Base-by-base conservation (phyloP, 2,329 filamentous ascomycete species). In the Botrytis deweyae region DNA sequence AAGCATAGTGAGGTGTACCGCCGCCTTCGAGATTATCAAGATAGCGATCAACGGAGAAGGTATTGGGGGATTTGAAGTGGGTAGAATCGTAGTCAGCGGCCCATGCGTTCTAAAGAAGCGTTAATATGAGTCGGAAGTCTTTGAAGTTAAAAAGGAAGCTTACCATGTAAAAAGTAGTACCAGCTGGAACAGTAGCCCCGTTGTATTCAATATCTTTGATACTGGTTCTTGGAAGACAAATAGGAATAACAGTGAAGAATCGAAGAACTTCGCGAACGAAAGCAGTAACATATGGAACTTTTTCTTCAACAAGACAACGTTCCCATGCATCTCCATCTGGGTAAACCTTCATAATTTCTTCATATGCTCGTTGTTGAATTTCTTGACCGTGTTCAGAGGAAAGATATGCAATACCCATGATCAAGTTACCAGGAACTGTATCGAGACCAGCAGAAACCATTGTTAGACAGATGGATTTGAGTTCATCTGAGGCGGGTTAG, bases 381-480 rank as follows among this genome's bases (percentile, higher is more conserved):
- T 86, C 85, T 77, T 92, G 91, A 22, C 93, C 92, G 18, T 90
- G 84, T 0, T 86, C 82, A 0, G 88, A 90, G n/a, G 91, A 88
- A 3, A 96, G 87, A 77, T 92, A 93, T 3, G 91, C 93, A 63
- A 95, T 88, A 20, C 91, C 90, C 91, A 94, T 93, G 78, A 94
- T 91, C 16, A 95, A 83, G 75, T 94, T 95, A 18, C 90, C 92
- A 0, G 93, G 92, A 1, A 96, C 91, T 0, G 93, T 96, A 80
- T 96, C 93, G 25, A 95, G 87, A 29, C 93, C 93, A 0, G 92
- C 93, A 1, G 91, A 92, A 0, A 95, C 91, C 88, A 95, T 94
- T 38, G 92, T 94, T 38, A 96, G 83, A 80, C 93, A 93, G 77
- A 96, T 93, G 4, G 91, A 93, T 82, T 92, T 93, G 68, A 95